Evolutionary conservation across 2,329 filamentous ascomycete species (phyloP), one percentile per base, ranked within the genome.

Genomic region (Raffaelea arxii): DNA sequence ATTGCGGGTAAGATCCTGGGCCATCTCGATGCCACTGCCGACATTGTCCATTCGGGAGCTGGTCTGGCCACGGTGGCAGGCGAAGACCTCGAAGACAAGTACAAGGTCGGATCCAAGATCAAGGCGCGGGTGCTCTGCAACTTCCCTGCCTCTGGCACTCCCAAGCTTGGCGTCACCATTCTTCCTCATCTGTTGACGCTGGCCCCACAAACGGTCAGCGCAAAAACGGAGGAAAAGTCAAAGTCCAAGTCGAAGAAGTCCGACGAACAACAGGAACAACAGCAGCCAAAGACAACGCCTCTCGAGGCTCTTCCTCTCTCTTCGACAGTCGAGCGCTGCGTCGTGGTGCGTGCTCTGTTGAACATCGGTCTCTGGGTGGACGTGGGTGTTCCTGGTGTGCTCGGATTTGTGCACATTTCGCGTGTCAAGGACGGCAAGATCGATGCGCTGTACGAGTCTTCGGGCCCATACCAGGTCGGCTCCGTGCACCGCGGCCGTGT

Each of bases 351-450:
- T 54, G 87, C 96, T 3, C 85, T 94, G 54, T 71, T 81, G 5
- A 80, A 82, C 3, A 77, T 91, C 50, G 94, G 92, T 45, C 71
- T 96, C 3, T 95, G 94, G 57, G 73, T 90, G 16, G 78, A 86
- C 54, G 66, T 91, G 23, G 82, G 81, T 3, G 66, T 83, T 6
- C 70, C 76, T 36, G 77, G 81, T 25, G 70, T 91, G 3, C 71
- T 78, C n/a, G 87, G 87, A 10, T 98, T 96, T 58, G 89, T 94
- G 21, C 92, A 98, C 63, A 94, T 98, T 53, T 98, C 92, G 1
- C 80, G 86, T 53, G 77, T 98, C 51, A 85, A 91, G 49, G 91
- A 98, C 61, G 83, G 84, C 54, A 94, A 92, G 62, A 77, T 96
- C 45, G 92, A 97, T 52, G 78, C 78, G 2, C 71, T 98, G 5